Evolutionary conservation across 805 yeast genomes (phyloP).

Genomic region (Sungouiella thailandica): DNA sequence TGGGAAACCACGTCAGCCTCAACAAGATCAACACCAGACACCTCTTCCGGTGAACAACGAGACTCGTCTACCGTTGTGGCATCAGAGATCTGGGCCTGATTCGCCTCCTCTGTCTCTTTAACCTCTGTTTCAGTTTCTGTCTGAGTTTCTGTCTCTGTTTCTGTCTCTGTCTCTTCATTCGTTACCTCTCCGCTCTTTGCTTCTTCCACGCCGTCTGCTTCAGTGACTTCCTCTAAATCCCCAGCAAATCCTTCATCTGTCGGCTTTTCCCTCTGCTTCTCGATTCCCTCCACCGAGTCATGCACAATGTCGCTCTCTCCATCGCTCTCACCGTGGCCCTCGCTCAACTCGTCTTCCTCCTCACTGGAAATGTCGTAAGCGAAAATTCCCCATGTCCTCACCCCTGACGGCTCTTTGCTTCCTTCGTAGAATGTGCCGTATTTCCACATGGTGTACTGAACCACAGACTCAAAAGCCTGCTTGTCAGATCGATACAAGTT

Average conservation of each 20-base stretch:
- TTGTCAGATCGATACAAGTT: conserved; percentile 46
- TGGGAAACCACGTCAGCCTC: conserved; percentile 1
- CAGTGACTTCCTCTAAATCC: too few species aligned
- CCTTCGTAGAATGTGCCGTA: conserved; percentile 22
- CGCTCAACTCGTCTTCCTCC: conserved; percentile 4
- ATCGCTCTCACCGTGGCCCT: not conserved
- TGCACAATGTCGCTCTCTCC: not conserved
- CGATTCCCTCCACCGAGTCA: not conserved
- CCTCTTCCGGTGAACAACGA: not conserved
- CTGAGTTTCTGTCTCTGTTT: too few species aligned
- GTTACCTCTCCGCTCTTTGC: too few species aligned
- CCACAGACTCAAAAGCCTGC: conserved; percentile 34
- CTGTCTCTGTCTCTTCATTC: too few species aligned
- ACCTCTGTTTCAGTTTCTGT: too few species aligned
- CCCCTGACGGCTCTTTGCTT: conserved; percentile 5
- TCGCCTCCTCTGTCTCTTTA: not conserved
- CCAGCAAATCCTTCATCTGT: not conserved
- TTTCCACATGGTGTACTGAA: conserved; percentile 39
- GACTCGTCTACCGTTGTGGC: not conserved
- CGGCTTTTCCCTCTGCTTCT: not conserved
- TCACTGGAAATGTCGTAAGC: conserved; percentile 2
- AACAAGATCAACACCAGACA: not conserved
- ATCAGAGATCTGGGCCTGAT: not conserved
- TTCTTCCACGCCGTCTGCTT: too few species aligned
- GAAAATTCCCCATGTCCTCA: conserved; percentile 1